These are phyloP conservation scores for Nicotiana attenuata DNA, from an alignment of 257 asterid genomes.

Conservation along the genomic window DNA sequence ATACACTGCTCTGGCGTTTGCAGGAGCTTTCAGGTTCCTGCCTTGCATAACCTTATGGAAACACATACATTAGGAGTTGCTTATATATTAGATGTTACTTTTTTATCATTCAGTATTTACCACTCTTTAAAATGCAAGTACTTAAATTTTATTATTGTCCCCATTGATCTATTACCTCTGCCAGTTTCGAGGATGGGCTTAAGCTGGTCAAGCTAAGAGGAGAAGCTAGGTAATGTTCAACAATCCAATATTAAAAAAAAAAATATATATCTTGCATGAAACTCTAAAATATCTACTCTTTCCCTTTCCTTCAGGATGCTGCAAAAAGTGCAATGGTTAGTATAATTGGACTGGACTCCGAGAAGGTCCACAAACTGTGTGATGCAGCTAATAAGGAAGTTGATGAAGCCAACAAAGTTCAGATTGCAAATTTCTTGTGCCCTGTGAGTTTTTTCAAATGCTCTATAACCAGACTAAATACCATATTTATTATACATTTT, in stretches of 20 bases:
- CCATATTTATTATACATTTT: neutral
- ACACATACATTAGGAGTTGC: too few relatives aligned
- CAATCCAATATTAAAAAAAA: neutral
- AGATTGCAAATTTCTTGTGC: too few relatives aligned
- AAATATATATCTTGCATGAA: neutral
- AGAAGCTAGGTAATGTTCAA: conserved; percentile 59
- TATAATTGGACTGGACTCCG: conserved; percentile 86
- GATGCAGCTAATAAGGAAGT: too few relatives aligned
- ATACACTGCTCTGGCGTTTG: conserved; percentile 95
- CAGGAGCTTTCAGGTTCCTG: conserved; percentile 87
- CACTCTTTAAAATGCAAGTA: neutral
- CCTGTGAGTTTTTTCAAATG: too few relatives aligned
- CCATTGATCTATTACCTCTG: conserved; percentile 17
- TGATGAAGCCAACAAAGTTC: too few relatives aligned
- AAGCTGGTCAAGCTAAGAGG: too few relatives aligned
- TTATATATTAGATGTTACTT: too few relatives aligned
- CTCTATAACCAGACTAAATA: neutral
- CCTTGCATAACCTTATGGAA: too few relatives aligned
- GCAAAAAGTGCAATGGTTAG: conserved; percentile 96
- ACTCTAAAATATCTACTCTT: neutral
- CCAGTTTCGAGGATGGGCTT: conserved; percentile 95
- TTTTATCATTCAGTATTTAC: neutral
- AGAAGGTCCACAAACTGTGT: conserved; percentile 95
- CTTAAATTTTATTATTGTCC: neutral
- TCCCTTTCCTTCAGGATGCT: conserved; percentile 63